phyloP scores from a whole-genome alignment of 2,329 filamentous ascomycete species.

The Claviceps monticola region DNA sequence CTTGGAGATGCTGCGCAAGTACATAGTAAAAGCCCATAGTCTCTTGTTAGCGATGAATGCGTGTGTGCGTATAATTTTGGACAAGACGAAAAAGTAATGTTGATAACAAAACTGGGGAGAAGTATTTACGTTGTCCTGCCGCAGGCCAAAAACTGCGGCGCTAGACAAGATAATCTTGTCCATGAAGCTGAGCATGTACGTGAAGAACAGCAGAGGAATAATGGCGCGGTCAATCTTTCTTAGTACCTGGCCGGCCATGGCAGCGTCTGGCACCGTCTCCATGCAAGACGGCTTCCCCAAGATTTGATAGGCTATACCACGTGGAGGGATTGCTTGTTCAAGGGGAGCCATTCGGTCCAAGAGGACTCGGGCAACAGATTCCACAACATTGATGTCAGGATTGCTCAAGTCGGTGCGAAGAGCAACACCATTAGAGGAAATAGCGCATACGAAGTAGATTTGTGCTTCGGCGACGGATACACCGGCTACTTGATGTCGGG shows the following conservation, averaged over 20 bases:
- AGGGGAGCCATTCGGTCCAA: too few species aligned
- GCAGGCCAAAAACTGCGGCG: constrained; percentile 41
- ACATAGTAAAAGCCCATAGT: not conserved
- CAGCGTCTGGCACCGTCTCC: constrained; percentile 7
- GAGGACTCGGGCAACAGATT: too few species aligned
- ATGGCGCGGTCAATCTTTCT: constrained; percentile 41
- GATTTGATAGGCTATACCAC: not conserved
- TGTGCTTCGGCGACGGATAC: too few species aligned
- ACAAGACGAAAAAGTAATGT: not conserved
- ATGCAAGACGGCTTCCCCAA: not conserved
- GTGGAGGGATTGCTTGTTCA: too few species aligned
- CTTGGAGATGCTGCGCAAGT: constrained; percentile 5
- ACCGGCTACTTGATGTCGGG: too few species aligned
- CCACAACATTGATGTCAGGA: too few species aligned
- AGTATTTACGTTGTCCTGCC: constrained; percentile 26
- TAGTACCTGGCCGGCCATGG: constrained; percentile 26
- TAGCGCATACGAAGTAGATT: too few species aligned
- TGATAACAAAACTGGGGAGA: not conserved
- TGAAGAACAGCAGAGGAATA: constrained; percentile 41
- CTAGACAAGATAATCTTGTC: constrained; percentile 44
- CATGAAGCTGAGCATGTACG: constrained; percentile 46
- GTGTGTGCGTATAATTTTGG: not conserved
- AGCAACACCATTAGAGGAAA: too few species aligned
- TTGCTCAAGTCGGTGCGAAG: too few species aligned
- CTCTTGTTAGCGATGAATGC: constrained; percentile 6